Evolutionary conservation across 768 basidiomycete species (phyloP).

Genomic region (Clitopilus passeckerianus): DNA sequence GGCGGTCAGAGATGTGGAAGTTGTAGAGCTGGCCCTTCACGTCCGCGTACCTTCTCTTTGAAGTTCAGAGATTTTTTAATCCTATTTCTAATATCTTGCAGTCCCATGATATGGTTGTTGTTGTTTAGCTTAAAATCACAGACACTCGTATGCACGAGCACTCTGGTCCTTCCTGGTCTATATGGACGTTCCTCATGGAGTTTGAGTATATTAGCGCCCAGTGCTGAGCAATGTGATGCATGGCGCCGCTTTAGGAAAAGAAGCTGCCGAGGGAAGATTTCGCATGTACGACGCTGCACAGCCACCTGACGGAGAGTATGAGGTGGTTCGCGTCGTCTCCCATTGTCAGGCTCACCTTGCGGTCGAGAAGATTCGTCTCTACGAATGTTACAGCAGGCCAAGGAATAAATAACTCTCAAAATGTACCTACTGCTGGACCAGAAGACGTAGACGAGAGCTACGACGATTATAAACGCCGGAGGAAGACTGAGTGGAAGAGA

Average conservation of each 20-base stretch:
- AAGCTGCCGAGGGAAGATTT: background rate
- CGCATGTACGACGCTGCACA: background rate
- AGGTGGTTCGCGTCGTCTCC: background rate
- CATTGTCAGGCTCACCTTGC: background rate
- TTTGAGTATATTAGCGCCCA: too few relatives aligned
- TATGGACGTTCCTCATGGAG: too few relatives aligned
- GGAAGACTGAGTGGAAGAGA: slow-evolving; percentile 73
- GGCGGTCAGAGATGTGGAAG: background rate
- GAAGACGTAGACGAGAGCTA: slow-evolving; percentile 20
- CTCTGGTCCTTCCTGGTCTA: too few relatives aligned
- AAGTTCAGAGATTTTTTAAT: background rate
- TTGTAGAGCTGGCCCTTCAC: too few relatives aligned
- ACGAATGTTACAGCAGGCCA: background rate
- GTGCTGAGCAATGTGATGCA: too few relatives aligned
- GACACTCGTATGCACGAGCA: too few relatives aligned
- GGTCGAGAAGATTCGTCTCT: background rate
- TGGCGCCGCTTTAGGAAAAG: too few relatives aligned
- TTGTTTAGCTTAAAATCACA: too few relatives aligned
- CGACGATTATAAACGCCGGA: slow-evolving; percentile 39
- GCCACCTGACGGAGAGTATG: background rate
- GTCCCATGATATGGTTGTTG: background rate
- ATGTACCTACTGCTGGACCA: background rate
- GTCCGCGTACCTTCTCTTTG: background rate
- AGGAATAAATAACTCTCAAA: background rate
- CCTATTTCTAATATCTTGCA: background rate